Evolutionary conservation across 139 green algal genomes (phyloP).

Genomic region (Coelastrella sp.): DNA sequence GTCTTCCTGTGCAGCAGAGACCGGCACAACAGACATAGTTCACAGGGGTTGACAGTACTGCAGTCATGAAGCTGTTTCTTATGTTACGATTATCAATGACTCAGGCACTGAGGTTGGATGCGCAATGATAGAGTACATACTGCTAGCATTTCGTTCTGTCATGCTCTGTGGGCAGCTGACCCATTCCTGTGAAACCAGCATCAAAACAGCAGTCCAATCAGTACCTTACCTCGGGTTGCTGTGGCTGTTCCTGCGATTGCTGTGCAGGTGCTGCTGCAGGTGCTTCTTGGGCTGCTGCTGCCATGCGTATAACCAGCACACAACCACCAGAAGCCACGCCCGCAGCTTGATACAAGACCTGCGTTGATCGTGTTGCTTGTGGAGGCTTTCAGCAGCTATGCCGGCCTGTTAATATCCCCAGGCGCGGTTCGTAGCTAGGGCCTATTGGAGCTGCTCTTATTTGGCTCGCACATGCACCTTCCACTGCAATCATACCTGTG

Average conservation of each 20-base stretch:
- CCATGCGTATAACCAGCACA: background rate
- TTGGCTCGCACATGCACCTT: no score
- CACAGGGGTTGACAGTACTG: background rate
- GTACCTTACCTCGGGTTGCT: background rate
- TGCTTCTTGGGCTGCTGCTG: conserved; percentile 11
- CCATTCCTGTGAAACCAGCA: background rate
- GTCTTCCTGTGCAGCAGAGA: background rate
- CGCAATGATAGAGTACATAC: no score
- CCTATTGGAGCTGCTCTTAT: no score
- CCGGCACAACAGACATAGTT: background rate
- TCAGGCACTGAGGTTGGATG: no score
- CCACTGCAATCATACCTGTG: no score
- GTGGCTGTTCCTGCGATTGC: conserved; percentile 21
- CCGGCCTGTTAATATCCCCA: no score
- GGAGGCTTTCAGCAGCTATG: background rate
- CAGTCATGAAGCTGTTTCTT: background rate
- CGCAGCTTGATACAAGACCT: background rate
- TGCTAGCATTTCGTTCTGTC: no score
- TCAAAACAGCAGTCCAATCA: background rate
- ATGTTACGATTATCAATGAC: no score
- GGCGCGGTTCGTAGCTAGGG: no score
- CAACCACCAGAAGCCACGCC: background rate
- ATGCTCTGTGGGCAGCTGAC: background rate
- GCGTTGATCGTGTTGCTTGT: background rate
- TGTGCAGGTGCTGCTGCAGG: conserved; percentile 22